Evolutionary conservation across 345 rosid genomes (phyloP).

Genomic region (Arabidopsis suecica): DNA sequence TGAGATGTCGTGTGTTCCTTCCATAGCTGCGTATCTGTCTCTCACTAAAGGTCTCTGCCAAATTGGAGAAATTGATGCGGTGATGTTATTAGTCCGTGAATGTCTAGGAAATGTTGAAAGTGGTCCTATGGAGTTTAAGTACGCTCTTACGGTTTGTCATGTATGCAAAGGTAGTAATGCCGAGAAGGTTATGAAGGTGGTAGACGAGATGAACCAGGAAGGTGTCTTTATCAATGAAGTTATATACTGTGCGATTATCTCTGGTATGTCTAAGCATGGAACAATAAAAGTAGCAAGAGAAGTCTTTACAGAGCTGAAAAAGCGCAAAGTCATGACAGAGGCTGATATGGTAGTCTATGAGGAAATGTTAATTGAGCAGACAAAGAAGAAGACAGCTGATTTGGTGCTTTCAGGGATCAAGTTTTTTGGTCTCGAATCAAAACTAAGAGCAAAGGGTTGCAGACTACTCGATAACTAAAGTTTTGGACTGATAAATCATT

Average conservation of each 20-base stretch:
- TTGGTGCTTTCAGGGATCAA: slow-evolving; percentile 71
- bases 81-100: slow-evolving; percentile 82
- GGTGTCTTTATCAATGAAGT: slow-evolving; percentile 63
- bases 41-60: slow-evolving; percentile 74
- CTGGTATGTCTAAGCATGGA: slow-evolving; percentile 80
- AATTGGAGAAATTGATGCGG: slow-evolving; percentile 83
- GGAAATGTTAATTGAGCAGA: slow-evolving; percentile 75
- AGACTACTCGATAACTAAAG: slow-evolving; percentile 47
- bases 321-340: slow-evolving; percentile 61
- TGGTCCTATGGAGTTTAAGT: slow-evolving; percentile 85
- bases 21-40: slow-evolving; percentile 67
- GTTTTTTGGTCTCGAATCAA: slow-evolving; percentile 90
- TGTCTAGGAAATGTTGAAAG: slow-evolving; percentile 72
- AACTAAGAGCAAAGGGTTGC: slow-evolving; percentile 76
- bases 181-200: slow-evolving; percentile 68
- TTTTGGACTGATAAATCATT: slow-evolving; percentile 1
- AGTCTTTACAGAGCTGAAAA: slow-evolving; percentile 63
- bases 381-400: slow-evolving; percentile 86
- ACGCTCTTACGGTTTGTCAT: slow-evolving; percentile 62
- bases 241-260: slow-evolving; percentile 66
- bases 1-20: slow-evolving; percentile 71
- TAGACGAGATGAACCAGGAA: slow-evolving; percentile 79
- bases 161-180: slow-evolving; percentile 59
- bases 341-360: slow-evolving; percentile 74
- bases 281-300: slow-evolving; percentile 79